phyloP scores from a whole-genome alignment of 495 filamentous ascomycete genomes.

The Elasticomyces elasticus region DNA sequence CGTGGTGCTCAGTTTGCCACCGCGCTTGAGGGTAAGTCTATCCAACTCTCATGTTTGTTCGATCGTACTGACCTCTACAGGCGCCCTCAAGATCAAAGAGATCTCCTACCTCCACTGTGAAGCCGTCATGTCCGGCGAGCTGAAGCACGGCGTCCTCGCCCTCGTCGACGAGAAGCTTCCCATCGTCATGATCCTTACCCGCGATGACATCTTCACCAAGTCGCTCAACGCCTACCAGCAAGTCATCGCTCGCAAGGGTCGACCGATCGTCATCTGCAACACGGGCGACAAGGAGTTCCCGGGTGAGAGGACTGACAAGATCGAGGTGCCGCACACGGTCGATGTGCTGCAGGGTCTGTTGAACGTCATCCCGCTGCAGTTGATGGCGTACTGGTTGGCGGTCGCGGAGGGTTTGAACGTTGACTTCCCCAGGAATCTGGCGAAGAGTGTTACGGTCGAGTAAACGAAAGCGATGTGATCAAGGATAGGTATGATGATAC shows the following conservation, averaged over 20 bases:
- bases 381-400: slow-evolving; percentile 97
- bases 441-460: slow-evolving; percentile 98
- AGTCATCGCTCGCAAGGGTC: slow-evolving; percentile 87
- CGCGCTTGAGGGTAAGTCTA: slow-evolving; percentile 70
- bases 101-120: slow-evolving; percentile 99
- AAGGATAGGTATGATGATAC: background rate
- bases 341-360: slow-evolving; percentile 91
- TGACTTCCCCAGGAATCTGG: slow-evolving; percentile 77
- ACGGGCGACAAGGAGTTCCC: slow-evolving; percentile 80
- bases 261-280: slow-evolving; percentile 98
- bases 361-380: slow-evolving; percentile 94
- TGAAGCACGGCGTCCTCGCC: slow-evolving; percentile 96
- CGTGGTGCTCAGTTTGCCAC: slow-evolving; percentile 95
- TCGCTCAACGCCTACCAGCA: slow-evolving; percentile 98
- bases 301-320: slow-evolving; percentile 79
- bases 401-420: slow-evolving; percentile 62
- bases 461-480: slow-evolving; percentile 35
- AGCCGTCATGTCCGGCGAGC: slow-evolving; percentile 97
- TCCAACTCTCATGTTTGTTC: background rate
- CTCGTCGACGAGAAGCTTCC: slow-evolving; percentile 95
- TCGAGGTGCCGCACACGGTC: slow-evolving; percentile 91
- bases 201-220: slow-evolving; percentile 91
- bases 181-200: slow-evolving; percentile 98
- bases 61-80: slow-evolving; percentile 26
- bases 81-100: slow-evolving; percentile 97